Evolutionary conservation across 2,329 filamentous ascomycete species (phyloP).

Genomic region (Fusarium vanettenii): DNA sequence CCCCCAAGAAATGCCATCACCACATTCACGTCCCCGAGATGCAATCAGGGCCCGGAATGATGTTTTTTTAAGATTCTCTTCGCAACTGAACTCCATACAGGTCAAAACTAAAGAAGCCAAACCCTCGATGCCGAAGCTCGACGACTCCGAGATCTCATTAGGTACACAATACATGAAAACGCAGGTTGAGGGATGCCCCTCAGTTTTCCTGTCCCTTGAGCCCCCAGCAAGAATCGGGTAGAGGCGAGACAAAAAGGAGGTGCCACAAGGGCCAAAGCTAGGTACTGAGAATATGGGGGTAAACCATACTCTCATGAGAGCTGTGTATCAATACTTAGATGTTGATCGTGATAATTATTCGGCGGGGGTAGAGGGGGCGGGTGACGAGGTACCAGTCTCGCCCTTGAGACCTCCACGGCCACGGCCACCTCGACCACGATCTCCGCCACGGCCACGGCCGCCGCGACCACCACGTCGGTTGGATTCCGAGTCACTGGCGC

Average conservation of each 20-base stretch:
- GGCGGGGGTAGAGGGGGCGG: slow-evolving; percentile 64
- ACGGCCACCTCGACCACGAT: slow-evolving; percentile 67
- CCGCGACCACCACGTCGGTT: slow-evolving; percentile 68
- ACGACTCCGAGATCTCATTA: slow-evolving; percentile 51
- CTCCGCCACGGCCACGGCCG: slow-evolving; percentile 67
- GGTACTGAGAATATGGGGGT: slow-evolving; percentile 18
- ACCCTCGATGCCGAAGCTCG: slow-evolving; percentile 43
- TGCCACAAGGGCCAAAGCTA: slow-evolving; percentile 35
- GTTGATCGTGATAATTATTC: slow-evolving; percentile 45
- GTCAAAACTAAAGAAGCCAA: slow-evolving; percentile 47
- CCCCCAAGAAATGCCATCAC: slow-evolving; percentile 28
- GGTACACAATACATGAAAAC: slow-evolving; percentile 50
- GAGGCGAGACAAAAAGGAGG: slow-evolving; percentile 34
- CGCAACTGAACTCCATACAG: slow-evolving; percentile 49
- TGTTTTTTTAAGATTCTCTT: slow-evolving; percentile 45
- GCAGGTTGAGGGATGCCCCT: slow-evolving; percentile 37
- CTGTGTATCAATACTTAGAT: slow-evolving; percentile 26
- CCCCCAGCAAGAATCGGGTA: slow-evolving; percentile 36
- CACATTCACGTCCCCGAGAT: slow-evolving; percentile 31
- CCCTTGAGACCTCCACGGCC: slow-evolving; percentile 70
- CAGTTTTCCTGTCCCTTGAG: slow-evolving; percentile 37
- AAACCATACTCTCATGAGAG: slow-evolving; percentile 25
- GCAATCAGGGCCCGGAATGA: slow-evolving; percentile 42
- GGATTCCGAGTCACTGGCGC: slow-evolving; percentile 76
- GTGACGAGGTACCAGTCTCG: slow-evolving; percentile 65